A percentile compares a stretch with the other conserved stretches of the same genome.
Evolutionary conservation across 805 yeast species (phyloP).

Genomic region (Wickerhamiella kazuoi): DNA sequence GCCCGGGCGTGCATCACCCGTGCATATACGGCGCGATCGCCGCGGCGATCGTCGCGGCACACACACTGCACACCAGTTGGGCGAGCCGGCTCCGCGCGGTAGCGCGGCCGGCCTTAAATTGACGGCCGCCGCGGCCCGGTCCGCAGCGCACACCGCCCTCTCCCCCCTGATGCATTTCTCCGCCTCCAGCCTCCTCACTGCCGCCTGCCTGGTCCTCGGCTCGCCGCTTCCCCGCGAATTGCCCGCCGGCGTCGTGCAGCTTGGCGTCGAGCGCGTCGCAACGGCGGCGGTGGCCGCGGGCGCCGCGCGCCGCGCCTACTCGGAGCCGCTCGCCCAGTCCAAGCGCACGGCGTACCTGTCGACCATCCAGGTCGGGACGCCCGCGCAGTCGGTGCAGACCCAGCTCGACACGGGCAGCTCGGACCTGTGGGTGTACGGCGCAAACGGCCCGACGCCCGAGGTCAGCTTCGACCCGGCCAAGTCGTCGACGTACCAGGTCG

Average conservation of each 20-base stretch:
- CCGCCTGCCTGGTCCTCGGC: background rate
- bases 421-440: conserved; percentile 39
- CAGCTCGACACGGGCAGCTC: conserved; percentile 58
- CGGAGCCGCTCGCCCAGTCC: background rate
- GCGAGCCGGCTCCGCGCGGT: no score
- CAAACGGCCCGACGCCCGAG: background rate
- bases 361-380: conserved; percentile 32
- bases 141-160: no score
- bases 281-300: background rate
- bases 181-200: background rate
- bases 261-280: background rate
- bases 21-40: no score
- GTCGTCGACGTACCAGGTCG: background rate
- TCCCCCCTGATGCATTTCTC: background rate
- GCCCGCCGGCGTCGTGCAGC: background rate
- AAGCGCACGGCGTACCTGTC: conserved; percentile 12
- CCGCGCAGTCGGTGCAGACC: conserved; percentile 33
- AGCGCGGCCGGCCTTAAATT: no score
- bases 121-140: no score
- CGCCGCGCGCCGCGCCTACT: background rate
- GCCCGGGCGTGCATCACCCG: no score
- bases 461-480: background rate
- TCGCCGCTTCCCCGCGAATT: background rate
- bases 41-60: no score
- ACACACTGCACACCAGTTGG: no score